A percentile compares a stretch with the other conserved stretches of the same genome.
Evolutionary conservation across 495 filamentous ascomycete genomes (phyloP).

Genomic region (Staphylotrichum longicolle): DNA sequence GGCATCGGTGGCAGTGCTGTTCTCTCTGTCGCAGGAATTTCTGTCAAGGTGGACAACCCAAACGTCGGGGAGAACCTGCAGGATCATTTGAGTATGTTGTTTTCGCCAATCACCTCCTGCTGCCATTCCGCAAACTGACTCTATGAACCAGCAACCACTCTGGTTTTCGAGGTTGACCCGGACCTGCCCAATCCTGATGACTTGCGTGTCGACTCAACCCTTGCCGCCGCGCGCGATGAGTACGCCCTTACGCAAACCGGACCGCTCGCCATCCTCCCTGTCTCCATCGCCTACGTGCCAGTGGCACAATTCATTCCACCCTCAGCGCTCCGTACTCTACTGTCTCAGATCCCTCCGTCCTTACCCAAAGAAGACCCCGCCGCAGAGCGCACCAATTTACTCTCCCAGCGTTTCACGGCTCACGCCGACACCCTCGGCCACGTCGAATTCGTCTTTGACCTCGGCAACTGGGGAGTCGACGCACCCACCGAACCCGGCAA

Average conservation of each 20-base stretch:
- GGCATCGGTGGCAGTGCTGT: conserved; percentile 49
- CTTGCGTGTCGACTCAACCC: conserved; percentile 25
- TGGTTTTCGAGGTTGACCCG: conserved; percentile 49
- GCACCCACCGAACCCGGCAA: conserved; percentile 39
- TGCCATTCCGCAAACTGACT: background rate
- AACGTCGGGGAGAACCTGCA: conserved; percentile 58
- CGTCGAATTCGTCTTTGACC: conserved; percentile 52
- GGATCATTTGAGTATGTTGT: conserved; percentile 50
- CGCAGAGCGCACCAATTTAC: conserved; percentile 24
- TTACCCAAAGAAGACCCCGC: background rate
- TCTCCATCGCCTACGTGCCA: conserved; percentile 49
- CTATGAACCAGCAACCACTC: conserved; percentile 39
- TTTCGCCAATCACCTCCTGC: background rate
- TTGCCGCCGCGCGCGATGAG: conserved; percentile 23
- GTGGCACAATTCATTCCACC: conserved; percentile 37
- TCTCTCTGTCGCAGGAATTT: conserved; percentile 44
- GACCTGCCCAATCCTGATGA: conserved; percentile 43
- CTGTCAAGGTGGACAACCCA: conserved; percentile 43
- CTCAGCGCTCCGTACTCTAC: conserved; percentile 17
- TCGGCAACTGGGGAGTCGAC: conserved; percentile 51
- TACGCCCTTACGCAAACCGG: conserved; percentile 23
- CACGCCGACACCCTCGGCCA: conserved; percentile 40
- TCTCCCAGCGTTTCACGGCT: conserved; percentile 35
- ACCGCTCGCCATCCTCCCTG: conserved; percentile 30
- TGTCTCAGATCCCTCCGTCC: background rate